phyloP scores from a whole-genome alignment of 2,329 filamentous ascomycete genomes.

The Aspergillus sp. region DNA sequence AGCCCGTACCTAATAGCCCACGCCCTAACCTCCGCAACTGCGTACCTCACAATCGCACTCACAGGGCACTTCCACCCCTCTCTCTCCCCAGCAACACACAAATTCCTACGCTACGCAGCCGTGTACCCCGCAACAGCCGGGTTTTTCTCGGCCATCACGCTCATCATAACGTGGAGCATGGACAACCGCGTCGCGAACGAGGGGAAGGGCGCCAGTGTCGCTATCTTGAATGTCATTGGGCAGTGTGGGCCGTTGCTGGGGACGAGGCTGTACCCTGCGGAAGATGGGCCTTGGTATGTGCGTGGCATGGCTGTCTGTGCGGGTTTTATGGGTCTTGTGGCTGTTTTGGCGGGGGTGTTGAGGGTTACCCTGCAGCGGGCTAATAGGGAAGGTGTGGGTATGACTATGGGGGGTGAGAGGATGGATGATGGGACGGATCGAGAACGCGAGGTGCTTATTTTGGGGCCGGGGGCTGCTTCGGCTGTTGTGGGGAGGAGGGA shows the following conservation, averaged over 20 bases:
- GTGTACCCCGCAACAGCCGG: conserved; percentile 77
- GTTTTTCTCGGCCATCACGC: conserved; percentile 80
- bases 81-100: conserved; percentile 33
- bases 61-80: conserved; percentile 46
- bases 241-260: conserved; percentile 76
- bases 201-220: conserved; percentile 73
- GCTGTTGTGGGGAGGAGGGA: conserved; percentile 13
- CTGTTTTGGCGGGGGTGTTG: conserved; percentile 54
- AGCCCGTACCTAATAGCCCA: conserved; percentile 67
- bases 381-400: conserved; percentile 40
- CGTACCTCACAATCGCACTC: conserved; percentile 60
- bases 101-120: conserved; percentile 63
- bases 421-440: conserved; percentile 18
- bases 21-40: conserved; percentile 67
- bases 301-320: conserved; percentile 64
- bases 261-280: conserved; percentile 61
- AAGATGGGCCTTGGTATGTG: conserved; percentile 62
- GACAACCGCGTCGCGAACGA: conserved; percentile 75
- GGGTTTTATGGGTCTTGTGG: conserved; percentile 62
- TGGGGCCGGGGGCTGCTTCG: conserved; percentile 12
- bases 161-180: conserved; percentile 84
- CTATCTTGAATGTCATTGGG: conserved; percentile 76
- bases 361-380: conserved; percentile 53
- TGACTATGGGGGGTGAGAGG: conserved; percentile 44
- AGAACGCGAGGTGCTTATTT: conserved; percentile 32